Base-by-base conservation (phyloP, 1,284 basidiomycete species). In the Ustilago esculenta region DNA sequence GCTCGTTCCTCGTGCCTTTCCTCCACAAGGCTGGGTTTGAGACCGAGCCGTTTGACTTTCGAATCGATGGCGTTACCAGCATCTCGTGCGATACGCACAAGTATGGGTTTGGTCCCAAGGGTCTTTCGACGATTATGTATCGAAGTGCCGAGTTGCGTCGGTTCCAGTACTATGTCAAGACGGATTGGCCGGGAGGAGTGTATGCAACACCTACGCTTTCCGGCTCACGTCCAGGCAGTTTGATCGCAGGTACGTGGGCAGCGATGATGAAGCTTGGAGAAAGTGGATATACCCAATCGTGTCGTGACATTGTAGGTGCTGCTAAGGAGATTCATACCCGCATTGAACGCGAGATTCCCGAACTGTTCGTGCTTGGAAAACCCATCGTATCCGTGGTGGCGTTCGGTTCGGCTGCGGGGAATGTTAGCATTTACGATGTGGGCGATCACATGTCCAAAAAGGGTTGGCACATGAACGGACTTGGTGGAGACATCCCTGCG, bases 231-330 rank as follows among this genome's bases (percentile, higher is more conserved):
- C 92, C 94, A 0, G 95, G 95, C 9, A 89, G 92, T 0, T 84
- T 98, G 56, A 91, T 98, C 60, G 95, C 95, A 11, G 95, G 92
- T 37, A 90, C 93, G 15, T 98, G 94, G 94, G 93, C 95, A 4
- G 92, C 92, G 1, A 89, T 98, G 89, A 90, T 95, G 78, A 88
- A 91, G 81, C 89, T 96, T 84, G 95, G 95, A 24, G 86, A 89
- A 58, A 87, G 90, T 88, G 96, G 96, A 14, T 98, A 98, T 84
- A 87, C 92, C n/a, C 85, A 88, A 56, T 94, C 92, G 0, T 97
- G 94, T 81, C 86, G 87, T 24, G 84, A 86, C 37, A 98, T 98
- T 64, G 91, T 98, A 37, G 85, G 87, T 48, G 87, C 88, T 17
- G 86, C 91, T 1, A 87, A 88, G 51, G 85, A 79, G 21, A 92